Evolutionary conservation across 2,329 filamentous ascomycete species (phyloP).

Genomic region (Cordyceps fumosorosea): DNA sequence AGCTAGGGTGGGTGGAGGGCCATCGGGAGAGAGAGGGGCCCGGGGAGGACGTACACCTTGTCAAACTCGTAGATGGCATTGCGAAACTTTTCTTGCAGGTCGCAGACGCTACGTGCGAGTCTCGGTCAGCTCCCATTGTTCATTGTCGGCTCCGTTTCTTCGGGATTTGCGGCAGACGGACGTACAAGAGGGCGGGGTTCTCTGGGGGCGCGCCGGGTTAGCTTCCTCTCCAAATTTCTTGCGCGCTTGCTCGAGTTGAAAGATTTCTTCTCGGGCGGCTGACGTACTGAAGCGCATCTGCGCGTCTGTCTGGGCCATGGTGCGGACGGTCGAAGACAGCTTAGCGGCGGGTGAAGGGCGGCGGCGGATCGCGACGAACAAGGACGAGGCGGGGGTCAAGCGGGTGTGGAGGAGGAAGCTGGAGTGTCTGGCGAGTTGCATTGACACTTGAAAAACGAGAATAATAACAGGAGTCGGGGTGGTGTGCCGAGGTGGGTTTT

Average conservation of each 20-base stretch:
- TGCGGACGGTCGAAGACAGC: neutral
- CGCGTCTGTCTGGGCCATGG: constrained; percentile 16
- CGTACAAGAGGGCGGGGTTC: constrained; percentile 45
- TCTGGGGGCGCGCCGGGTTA: constrained; percentile 25
- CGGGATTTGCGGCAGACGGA: neutral
- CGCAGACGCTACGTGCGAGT: constrained; percentile 66
- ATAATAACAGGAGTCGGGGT: neutral
- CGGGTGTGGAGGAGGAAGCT: neutral
- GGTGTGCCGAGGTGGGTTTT: neutral
- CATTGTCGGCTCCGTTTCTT: neutral
- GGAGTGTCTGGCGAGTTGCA: neutral
- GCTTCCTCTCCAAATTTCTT: neutral
- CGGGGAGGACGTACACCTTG: constrained; percentile 54
- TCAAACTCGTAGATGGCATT: constrained; percentile 77
- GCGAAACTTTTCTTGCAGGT: constrained; percentile 91
- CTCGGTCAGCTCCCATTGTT: neutral
- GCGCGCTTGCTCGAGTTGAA: too few species aligned
- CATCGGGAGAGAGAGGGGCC: neutral
- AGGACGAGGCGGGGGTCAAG: neutral
- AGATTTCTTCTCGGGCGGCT: neutral
- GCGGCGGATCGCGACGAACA: neutral
- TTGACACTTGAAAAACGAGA: neutral
- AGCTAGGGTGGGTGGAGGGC: too few species aligned
- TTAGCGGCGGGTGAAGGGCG: neutral
- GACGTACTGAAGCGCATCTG: constrained; percentile 30